phyloP scores from a whole-genome alignment of 192 early-diverging fungal species.

The Gamsiella multidivaricata region DNA sequence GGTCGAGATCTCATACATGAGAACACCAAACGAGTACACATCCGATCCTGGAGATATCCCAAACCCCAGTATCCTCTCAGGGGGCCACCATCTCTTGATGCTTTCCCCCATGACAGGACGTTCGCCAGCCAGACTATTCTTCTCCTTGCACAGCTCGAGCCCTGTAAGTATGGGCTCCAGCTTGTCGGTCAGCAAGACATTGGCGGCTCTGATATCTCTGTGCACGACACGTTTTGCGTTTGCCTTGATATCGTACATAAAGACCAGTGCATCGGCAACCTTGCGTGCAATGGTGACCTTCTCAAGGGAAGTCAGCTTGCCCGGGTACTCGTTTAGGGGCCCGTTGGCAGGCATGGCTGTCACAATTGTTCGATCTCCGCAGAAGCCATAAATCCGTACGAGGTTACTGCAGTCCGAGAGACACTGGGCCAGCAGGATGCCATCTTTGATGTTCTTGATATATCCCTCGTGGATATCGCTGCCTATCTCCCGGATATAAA shows the following conservation, averaged over 20 bases:
- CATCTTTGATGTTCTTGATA: not conserved
- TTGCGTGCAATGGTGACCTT: constrained; percentile 17
- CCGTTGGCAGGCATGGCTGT: not conserved
- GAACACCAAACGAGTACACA: constrained; percentile 6
- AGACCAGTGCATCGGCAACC: constrained; percentile 8
- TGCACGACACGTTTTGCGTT: not conserved
- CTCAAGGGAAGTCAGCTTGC: not conserved
- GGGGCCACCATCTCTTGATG: not conserved
- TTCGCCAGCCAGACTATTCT: not conserved
- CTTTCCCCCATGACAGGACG: not conserved
- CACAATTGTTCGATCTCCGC: not conserved
- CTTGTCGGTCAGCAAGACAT: constrained; percentile 1
- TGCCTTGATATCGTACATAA: constrained; percentile 2
- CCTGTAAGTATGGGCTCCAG: constrained; percentile 13
- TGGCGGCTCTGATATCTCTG: constrained; percentile 7
- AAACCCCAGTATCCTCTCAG: not conserved
- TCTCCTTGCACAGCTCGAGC: constrained; percentile 4
- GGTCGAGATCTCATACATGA: constrained; percentile 11
- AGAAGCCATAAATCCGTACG: constrained; percentile 4
- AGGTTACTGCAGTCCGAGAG: constrained; percentile 1
- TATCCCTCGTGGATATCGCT: not conserved
- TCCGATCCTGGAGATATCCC: not conserved
- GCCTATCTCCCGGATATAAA: not conserved
- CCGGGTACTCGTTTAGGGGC: constrained; percentile 2
- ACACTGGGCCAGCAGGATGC: not conserved